phyloP scores from a whole-genome alignment of 164 flowering plant genomes.

The Stephania cephalantha region DNA sequence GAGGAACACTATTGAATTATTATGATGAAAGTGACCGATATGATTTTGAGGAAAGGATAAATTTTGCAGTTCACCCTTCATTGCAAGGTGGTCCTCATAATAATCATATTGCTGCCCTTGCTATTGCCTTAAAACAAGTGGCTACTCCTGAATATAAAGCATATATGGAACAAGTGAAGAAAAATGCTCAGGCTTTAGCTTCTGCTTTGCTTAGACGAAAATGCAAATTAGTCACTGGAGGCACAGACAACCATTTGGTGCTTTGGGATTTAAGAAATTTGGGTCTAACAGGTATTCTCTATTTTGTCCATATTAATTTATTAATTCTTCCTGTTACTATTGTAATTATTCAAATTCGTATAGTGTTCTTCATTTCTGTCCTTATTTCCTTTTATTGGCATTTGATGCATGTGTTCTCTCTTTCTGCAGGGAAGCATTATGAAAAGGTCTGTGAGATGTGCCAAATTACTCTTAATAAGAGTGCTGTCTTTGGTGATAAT shows the following conservation, averaged over 20 bases:
- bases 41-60: slow-evolving; percentile 86
- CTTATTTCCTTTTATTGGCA: not conserved
- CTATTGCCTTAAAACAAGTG: slow-evolving; percentile 83
- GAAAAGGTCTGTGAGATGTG: slow-evolving; percentile 86
- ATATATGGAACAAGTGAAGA: slow-evolving; percentile 83
- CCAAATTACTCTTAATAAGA: slow-evolving; percentile 72
- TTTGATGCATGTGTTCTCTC: slow-evolving; percentile 1
- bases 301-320: not conserved
- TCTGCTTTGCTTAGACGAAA: slow-evolving; percentile 61
- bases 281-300: slow-evolving; percentile 61
- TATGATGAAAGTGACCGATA: slow-evolving; percentile 50
- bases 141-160: slow-evolving; percentile 76
- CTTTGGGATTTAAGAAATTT: slow-evolving; percentile 80
- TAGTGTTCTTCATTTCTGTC: not conserved
- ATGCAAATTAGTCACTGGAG: slow-evolving; percentile 83
- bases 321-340: not conserved
- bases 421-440: slow-evolving; percentile 53
- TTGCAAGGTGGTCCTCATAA: slow-evolving; percentile 97
- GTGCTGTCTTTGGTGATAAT: slow-evolving; percentile 73
- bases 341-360: not conserved
- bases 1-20: slow-evolving; percentile 36
- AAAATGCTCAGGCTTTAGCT: slow-evolving; percentile 86
- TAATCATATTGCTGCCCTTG: slow-evolving; percentile 94
- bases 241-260: slow-evolving; percentile 89
- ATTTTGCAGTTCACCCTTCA: slow-evolving; percentile 84